phyloP scores from a whole-genome alignment of 768 basidiomycete genomes.

The Termitomyces sp. region DNA sequence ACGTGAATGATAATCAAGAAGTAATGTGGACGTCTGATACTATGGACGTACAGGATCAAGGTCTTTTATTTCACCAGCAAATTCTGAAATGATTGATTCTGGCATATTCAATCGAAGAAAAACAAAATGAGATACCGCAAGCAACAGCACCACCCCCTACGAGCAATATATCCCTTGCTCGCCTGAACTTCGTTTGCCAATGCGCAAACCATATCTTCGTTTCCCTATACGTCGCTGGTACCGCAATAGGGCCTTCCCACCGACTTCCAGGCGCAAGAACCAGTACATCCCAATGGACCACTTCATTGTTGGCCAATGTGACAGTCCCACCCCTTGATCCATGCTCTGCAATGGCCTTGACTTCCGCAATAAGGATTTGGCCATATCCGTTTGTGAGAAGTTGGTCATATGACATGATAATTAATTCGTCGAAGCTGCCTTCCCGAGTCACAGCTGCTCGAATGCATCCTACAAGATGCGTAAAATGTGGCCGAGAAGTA shows the following conservation, averaged over 20 bases:
- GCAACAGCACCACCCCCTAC: slow-evolving; percentile 56
- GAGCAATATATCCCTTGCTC: slow-evolving; percentile 41
- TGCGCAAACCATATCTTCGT: slow-evolving; percentile 18
- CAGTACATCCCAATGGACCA: slow-evolving; percentile 46
- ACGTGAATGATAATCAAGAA: slow-evolving; percentile 9
- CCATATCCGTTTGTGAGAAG: slow-evolving; percentile 43
- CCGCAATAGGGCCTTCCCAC: slow-evolving; percentile 44
- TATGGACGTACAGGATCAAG: slow-evolving; percentile 29
- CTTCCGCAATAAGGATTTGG: slow-evolving; percentile 33
- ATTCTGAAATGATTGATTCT: slow-evolving; percentile 20
- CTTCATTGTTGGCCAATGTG: slow-evolving; percentile 43
- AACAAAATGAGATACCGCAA: slow-evolving; percentile 27
- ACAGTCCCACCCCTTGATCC: slow-evolving; percentile 37
- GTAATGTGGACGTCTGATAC: too few relatives aligned
- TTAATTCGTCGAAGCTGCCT: slow-evolving; percentile 36
- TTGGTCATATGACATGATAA: slow-evolving; percentile 47
- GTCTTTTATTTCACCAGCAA: slow-evolving; percentile 38
- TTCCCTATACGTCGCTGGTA: slow-evolving; percentile 32
- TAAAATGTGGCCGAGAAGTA: slow-evolving; percentile 41
- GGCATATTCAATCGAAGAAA: not conserved
- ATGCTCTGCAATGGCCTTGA: slow-evolving; percentile 24
- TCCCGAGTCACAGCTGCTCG: slow-evolving; percentile 46
- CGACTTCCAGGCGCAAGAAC: slow-evolving; percentile 54
- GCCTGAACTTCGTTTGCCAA: slow-evolving; percentile 28
- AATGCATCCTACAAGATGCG: slow-evolving; percentile 43